A percentile compares a stretch with the other conserved stretches of the same genome.
These are phyloP conservation scores for Suhomyces yuchorum DNA, from an alignment of 1,139 yeast species.

Conservation along the genomic window DNA sequence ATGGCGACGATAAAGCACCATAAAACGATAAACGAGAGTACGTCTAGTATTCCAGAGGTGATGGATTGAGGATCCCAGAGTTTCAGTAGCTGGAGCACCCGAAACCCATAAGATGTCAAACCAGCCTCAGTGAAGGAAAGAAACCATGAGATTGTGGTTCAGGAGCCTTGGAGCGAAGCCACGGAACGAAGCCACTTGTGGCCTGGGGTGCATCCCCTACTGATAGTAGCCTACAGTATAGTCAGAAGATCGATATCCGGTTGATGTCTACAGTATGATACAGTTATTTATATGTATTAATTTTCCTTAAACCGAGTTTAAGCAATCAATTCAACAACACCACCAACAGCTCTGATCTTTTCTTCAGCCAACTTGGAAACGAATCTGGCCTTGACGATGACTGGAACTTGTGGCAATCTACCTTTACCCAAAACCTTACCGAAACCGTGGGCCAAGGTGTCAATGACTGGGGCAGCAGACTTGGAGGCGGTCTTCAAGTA, in stretches of 20 bases:
- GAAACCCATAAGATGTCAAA: no score
- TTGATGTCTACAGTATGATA: slow-evolving; percentile 3
- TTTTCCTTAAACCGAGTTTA: slow-evolving; percentile 41
- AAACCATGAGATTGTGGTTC: no score
- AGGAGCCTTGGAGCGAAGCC: no score
- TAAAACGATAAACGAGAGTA: no score
- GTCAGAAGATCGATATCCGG: not conserved
- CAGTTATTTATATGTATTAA: slow-evolving; percentile 20
- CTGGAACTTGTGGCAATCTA: slow-evolving; percentile 96
- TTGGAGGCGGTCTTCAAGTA: slow-evolving; percentile 83
- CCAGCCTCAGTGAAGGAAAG: no score
- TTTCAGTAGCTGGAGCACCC: no score
- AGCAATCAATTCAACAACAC: slow-evolving; percentile 99
- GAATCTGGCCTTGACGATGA: slow-evolving; percentile 98
- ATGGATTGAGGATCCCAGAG: no score
- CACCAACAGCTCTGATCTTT: slow-evolving; percentile 99
- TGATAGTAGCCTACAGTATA: not conserved
- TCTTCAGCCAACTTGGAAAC: slow-evolving; percentile 99
- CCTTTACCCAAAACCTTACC: slow-evolving; percentile 99
- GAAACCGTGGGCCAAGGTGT: slow-evolving; percentile 99
- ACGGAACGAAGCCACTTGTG: no score
- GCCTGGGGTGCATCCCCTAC: no score
- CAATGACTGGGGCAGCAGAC: slow-evolving; percentile 97
- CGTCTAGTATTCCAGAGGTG: no score
- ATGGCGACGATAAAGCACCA: no score